phyloP scores from a whole-genome alignment of 1,284 basidiomycete genomes.

The Puccinia horiana region DNA sequence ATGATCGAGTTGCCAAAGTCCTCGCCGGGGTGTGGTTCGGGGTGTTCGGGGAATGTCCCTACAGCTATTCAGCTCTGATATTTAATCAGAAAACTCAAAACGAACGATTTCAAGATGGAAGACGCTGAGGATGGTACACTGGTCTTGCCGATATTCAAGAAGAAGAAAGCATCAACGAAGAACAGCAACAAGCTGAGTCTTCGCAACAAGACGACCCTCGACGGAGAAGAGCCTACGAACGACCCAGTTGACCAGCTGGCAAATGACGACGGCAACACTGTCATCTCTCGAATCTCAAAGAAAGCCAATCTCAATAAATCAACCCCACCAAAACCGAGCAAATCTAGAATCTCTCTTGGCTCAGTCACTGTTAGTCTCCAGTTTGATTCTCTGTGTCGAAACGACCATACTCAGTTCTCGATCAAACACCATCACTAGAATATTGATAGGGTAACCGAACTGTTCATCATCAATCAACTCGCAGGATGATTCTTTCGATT shows the following conservation, averaged over 20 bases:
- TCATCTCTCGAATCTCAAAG: conserved; percentile 26
- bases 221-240: background rate
- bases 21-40: no score
- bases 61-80: no score
- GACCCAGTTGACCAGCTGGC: background rate
- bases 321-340: background rate
- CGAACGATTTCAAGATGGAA: background rate
- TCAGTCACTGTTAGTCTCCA: conserved; percentile 16
- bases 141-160: conserved; percentile 32
- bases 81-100: background rate
- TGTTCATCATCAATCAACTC: conserved; percentile 31
- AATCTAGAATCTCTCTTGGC: conserved; percentile 26
- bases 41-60: no score
- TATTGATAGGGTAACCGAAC: conserved; percentile 17
- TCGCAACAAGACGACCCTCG: background rate
- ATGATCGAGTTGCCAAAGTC: no score
- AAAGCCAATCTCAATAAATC: conserved; percentile 4
- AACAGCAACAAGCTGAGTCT: background rate
- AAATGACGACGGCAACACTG: conserved; percentile 10
- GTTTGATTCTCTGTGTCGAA: background rate
- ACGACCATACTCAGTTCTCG: conserved; percentile 5
- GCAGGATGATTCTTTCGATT: conserved; percentile 25
- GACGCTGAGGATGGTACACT: conserved; percentile 1
- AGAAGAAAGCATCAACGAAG: conserved; percentile 10
- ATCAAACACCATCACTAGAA: background rate